Evolutionary conservation across 768 basidiomycete species (phyloP).

Genomic region (Agaricus sinodeliciosus): DNA sequence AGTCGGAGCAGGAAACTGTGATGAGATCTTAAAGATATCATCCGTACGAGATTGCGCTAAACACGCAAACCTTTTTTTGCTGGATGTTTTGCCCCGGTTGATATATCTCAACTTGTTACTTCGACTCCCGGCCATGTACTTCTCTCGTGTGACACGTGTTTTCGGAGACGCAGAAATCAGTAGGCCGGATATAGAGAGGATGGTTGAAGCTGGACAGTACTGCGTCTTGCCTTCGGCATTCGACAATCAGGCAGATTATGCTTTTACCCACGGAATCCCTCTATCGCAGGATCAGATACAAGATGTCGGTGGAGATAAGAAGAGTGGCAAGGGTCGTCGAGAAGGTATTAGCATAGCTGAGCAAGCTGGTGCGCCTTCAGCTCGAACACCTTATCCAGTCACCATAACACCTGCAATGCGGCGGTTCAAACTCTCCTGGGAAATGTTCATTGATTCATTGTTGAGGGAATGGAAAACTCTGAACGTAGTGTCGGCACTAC

Average conservation of each 20-base stretch:
- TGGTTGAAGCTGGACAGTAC: constrained; percentile 29
- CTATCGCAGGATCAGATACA: constrained; percentile 1
- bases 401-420: constrained; percentile 57
- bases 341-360: constrained; percentile 10
- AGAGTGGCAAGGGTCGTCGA: not conserved
- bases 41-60: constrained; percentile 16
- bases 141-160: constrained; percentile 68
- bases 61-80: constrained; percentile 21
- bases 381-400: constrained; percentile 31
- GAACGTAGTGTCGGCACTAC: constrained; percentile 66
- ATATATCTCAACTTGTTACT: constrained; percentile 47
- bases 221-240: constrained; percentile 14
- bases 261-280: not conserved
- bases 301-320: not conserved
- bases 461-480: constrained; percentile 68
- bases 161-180: constrained; percentile 78
- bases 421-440: constrained; percentile 66
- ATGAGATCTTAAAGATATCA: constrained; percentile 21
- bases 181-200: constrained; percentile 58
- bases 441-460: constrained; percentile 64
- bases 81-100: constrained; percentile 35
- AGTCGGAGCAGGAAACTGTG: constrained; percentile 21
- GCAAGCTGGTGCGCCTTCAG: constrained; percentile 15
- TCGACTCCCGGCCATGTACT: constrained; percentile 73
- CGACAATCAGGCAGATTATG: not conserved